Conservation (phyloP, 148 eudicot genomes). For the Fagopyrum homotropicum region DNA sequence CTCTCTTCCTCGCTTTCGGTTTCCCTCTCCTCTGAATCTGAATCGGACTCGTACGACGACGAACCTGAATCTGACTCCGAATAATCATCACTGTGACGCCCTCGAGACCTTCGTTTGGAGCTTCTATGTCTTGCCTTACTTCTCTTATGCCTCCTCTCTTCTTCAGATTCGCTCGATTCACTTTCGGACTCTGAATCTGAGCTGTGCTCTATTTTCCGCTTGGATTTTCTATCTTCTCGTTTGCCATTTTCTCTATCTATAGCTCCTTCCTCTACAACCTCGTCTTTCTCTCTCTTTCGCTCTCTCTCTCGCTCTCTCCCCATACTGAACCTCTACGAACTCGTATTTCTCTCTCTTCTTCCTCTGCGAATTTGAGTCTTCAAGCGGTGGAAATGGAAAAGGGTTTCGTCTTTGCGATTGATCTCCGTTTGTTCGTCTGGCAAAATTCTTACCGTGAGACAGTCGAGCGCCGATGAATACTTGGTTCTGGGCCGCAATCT, state of each 20-base stretch:
- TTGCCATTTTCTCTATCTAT: not conserved
- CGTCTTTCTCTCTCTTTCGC: slow-evolving; percentile 18
- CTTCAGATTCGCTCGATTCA: slow-evolving; percentile 26
- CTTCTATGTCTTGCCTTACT: slow-evolving; percentile 18
- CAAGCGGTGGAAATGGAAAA: not conserved
- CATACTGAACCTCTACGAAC: slow-evolving; percentile 15
- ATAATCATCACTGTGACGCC: slow-evolving; percentile 30
- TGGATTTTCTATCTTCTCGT: slow-evolving; percentile 23
- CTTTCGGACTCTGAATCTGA: slow-evolving; percentile 15
- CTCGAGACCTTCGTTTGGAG: slow-evolving; percentile 29
- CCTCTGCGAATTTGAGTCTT: not conserved
- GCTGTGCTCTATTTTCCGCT: slow-evolving; percentile 16
- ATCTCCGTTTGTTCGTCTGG: not conserved
- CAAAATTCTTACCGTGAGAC: slow-evolving; percentile 1
- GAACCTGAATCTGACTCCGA: slow-evolving; percentile 34
- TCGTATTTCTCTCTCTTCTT: not conserved
- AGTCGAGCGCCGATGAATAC: not conserved
- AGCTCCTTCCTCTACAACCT: slow-evolving; percentile 1
- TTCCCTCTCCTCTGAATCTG: slow-evolving; percentile 32
- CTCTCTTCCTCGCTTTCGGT: slow-evolving; percentile 32
- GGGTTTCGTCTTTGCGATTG: slow-evolving; percentile 7
- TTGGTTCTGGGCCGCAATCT: not conserved
- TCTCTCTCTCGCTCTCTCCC: slow-evolving; percentile 27
- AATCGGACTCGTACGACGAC: slow-evolving; percentile 20
- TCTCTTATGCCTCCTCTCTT: slow-evolving; percentile 19